Conservation (phyloP, 2,329 filamentous ascomycete species). For the Claviceps capensis region DNA sequence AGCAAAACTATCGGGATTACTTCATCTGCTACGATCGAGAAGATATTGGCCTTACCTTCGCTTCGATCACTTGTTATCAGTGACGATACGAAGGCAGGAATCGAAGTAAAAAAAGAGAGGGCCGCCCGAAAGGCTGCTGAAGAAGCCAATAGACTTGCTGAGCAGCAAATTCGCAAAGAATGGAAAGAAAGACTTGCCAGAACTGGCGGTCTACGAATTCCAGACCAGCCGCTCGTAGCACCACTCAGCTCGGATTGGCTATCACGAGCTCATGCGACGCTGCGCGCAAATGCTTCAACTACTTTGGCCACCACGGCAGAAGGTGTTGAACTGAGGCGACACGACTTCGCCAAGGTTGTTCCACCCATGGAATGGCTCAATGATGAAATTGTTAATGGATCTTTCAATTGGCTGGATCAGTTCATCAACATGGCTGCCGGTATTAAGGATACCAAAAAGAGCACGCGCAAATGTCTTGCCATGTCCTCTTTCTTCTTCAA, state of each 20-base stretch:
- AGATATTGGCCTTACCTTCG: constrained; percentile 15
- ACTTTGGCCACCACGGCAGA: constrained; percentile 33
- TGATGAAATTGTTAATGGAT: constrained; percentile 60
- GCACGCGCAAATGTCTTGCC: constrained; percentile 44
- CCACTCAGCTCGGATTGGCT: constrained; percentile 17
- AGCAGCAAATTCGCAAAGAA: constrained; percentile 9
- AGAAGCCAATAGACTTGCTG: constrained; percentile 14
- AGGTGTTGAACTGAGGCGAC: constrained; percentile 33
- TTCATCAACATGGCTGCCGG: constrained; percentile 44
- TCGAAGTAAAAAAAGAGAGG: constrained; percentile 5
- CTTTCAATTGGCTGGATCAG: constrained; percentile 45
- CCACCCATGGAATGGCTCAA: constrained; percentile 53
- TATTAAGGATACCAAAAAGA: constrained; percentile 30
- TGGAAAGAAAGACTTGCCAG: constrained; percentile 15
- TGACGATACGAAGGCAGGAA: constrained; percentile 12
- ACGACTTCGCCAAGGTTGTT: constrained; percentile 52
- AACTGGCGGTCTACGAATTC: constrained; percentile 18
- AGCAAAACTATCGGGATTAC: constrained; percentile 1
- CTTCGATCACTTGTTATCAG: constrained; percentile 14
- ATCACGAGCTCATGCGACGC: constrained; percentile 14
- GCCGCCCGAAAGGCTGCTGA: constrained; percentile 13
- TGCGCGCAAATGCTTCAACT: constrained; percentile 19
- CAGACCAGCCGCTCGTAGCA: constrained; percentile 14
- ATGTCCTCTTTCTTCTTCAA: constrained; percentile 55
- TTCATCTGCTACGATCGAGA: constrained; percentile 12